phyloP scores from a whole-genome alignment of 352 stramenopile species.

The Pythium volutum region DNA sequence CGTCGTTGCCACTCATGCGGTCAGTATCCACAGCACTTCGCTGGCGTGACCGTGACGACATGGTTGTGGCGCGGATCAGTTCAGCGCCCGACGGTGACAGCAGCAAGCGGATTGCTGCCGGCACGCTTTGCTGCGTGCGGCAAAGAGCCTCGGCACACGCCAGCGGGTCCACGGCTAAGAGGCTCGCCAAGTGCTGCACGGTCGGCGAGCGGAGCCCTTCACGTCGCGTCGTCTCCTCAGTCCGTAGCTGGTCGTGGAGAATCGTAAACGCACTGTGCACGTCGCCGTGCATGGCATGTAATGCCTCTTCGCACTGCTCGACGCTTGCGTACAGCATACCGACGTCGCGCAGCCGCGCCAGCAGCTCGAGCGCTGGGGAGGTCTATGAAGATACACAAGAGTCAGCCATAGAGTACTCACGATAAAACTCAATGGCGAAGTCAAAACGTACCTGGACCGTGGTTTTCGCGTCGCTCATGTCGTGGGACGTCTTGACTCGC shows the following conservation, averaged over 20 bases:
- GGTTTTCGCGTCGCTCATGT: constrained; percentile 3
- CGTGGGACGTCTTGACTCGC: constrained; percentile 21
- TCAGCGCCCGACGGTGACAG: constrained; percentile 39
- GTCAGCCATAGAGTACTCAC: neutral
- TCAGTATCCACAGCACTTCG: neutral
- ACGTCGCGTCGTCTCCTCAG: constrained; percentile 1
- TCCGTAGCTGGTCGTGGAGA: constrained; percentile 19
- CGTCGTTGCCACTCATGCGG: neutral
- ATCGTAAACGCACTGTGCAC: constrained; percentile 21
- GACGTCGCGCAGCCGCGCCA: constrained; percentile 8
- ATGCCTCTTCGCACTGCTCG: constrained; percentile 25
- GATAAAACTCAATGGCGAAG: neutral
- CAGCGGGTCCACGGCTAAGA: constrained; percentile 46
- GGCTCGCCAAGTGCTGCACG: constrained; percentile 46
- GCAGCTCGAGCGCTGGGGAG: constrained; percentile 7
- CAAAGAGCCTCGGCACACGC: constrained; percentile 57
- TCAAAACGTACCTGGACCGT: neutral
- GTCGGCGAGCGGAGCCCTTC: constrained; percentile 31
- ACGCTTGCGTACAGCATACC: constrained; percentile 6
- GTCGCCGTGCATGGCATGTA: constrained; percentile 23
- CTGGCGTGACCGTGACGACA: neutral
- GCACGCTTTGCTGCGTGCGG: constrained; percentile 47
- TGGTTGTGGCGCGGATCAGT: constrained; percentile 11
- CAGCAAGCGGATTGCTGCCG: constrained; percentile 53
- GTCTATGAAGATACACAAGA: constrained; percentile 8